phyloP scores from a whole-genome alignment of 2,329 filamentous ascomycete genomes.

The Epichloe bromicola region DNA sequence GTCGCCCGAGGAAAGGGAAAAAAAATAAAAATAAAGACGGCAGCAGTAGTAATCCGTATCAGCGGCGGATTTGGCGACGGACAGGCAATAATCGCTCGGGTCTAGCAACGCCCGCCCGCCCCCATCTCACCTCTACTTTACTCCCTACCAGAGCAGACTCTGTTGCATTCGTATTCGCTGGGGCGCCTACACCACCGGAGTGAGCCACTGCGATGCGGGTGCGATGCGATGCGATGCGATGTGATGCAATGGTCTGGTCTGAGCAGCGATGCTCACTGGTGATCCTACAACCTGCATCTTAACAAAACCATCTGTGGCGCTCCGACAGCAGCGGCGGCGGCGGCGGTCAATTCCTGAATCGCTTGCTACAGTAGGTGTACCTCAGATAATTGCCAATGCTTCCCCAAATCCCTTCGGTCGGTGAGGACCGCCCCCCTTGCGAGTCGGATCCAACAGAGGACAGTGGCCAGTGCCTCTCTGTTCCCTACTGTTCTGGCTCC shows the following conservation, averaged over 20 bases:
- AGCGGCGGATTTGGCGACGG: background rate
- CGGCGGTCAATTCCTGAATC: background rate
- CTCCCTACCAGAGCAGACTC: background rate
- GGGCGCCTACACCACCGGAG: background rate
- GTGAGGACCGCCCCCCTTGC: background rate
- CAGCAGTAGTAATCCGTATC: background rate
- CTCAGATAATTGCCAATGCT: no score
- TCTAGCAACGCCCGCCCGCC: background rate
- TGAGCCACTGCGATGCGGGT: background rate
- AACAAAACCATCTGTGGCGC: background rate
- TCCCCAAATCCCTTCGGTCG: background rate
- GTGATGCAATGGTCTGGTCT: background rate
- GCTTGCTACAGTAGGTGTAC: background rate
- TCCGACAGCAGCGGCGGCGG: background rate
- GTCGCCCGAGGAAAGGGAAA: background rate
- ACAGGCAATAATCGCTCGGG: background rate
- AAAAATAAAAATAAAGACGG: background rate
- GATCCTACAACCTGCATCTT: background rate
- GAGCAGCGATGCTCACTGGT: background rate
- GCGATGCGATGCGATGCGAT: background rate
- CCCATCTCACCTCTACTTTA: background rate
- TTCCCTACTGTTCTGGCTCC: background rate
- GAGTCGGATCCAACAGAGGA: background rate
- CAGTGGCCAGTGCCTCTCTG: background rate
- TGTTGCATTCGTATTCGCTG: background rate